Evolutionary conservation across 2,329 filamentous ascomycete species (phyloP), one percentile per base, ranked within the genome.

Genomic region (Chrysosporium queenslandicum): DNA sequence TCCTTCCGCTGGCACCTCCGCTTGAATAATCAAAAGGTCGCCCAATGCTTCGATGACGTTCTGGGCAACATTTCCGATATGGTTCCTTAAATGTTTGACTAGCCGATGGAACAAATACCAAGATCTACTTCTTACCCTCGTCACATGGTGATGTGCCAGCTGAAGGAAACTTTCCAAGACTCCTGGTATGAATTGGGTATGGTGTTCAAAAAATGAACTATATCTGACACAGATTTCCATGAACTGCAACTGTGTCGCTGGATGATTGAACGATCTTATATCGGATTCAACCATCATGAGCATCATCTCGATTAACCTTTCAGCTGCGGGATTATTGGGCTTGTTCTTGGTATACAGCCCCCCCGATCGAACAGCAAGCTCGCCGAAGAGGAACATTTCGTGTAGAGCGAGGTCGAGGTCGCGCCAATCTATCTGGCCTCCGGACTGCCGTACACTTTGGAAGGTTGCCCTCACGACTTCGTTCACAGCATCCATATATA

Each of bases 171-270:
- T 89, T 63, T 96, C 89, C 39, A 98, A 76, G 1, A 92, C 88
- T 58, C 83, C 85, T 1, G 87, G 87, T 46, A 97, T 94, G 55
- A 87, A 83, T 20, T 84, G 76, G 27, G 82, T 77, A 63, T 95
- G 86, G 52, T 82, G 81, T 64, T 97, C 90, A 65, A 98, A 97
- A 68, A 96, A 94, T 25, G 83, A 80, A 65, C 85, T 87, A 70
- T 98, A 98, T 47, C 92, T 84, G 52, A 95, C 90, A 67, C 90
- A 95, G 32, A 95, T 94, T 68, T 98, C 92, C 90, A 98, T 96
- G 65, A 94, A 98, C 70, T 96, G 89, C 20, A 98, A 76, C 58
- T 96, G 81, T 48, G 96, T 90, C 14, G 90, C 88, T 1, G 92
- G 91, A 65, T 97, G 92, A 14, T 84, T 82, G 68, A 91, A 94